Conservation (phyloP, 139 green algal genomes). For the Volvox africanus region DNA sequence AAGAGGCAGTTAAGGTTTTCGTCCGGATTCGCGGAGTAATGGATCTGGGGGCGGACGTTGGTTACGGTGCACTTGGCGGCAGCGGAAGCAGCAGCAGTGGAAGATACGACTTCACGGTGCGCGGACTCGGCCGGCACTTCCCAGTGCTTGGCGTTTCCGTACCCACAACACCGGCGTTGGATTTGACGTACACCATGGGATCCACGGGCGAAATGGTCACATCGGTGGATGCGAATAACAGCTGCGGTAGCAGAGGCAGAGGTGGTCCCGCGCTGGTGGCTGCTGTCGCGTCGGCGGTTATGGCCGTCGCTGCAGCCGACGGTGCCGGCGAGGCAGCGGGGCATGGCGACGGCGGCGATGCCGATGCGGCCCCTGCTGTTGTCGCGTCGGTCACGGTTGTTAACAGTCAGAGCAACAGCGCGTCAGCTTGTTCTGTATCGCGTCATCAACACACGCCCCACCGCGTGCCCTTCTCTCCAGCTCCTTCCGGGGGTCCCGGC, state of each 20-base stretch:
- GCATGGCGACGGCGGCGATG: neutral
- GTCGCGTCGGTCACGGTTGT: neutral
- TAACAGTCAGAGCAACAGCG: neutral
- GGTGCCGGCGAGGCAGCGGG: neutral
- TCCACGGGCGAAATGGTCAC: neutral
- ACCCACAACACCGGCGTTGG: neutral
- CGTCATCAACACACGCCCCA: too few relatives aligned
- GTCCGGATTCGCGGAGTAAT: neutral
- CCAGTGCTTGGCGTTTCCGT: constrained; percentile 7
- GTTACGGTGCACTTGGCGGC: neutral
- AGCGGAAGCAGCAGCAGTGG: neutral
- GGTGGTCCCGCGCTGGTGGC: neutral
- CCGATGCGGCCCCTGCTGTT: neutral
- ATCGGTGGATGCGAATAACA: neutral
- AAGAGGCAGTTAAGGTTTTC: neutral
- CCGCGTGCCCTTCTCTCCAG: too few relatives aligned
- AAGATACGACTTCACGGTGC: neutral
- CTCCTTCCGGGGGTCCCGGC: too few relatives aligned
- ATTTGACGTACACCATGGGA: neutral
- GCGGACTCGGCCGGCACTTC: neutral
- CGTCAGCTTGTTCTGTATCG: neutral
- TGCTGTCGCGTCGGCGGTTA: neutral
- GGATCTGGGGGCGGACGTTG: neutral
- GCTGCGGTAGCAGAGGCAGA: neutral
- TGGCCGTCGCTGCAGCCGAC: neutral